Percentiles rank a stretch among this genome's conserved stretches.
Conservation (phyloP, 2,329 filamentous ascomycete genomes). For the Penicillium polonicum region DNA sequence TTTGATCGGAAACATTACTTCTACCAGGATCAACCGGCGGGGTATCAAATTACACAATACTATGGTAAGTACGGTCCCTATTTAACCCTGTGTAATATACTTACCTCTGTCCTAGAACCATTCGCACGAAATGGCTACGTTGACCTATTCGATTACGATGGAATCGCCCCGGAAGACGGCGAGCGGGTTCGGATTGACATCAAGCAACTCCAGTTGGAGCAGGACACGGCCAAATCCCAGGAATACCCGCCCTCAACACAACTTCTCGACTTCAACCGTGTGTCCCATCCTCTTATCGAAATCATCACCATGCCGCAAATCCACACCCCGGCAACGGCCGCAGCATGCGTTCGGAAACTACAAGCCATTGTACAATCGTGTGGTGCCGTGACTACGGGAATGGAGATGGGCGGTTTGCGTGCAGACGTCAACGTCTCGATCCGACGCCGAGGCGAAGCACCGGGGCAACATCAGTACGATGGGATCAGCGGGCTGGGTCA, state of each 20-base stretch:
- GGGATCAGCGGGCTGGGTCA: constrained; percentile 69
- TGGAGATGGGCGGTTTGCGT: constrained; percentile 87
- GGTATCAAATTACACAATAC: constrained; percentile 98
- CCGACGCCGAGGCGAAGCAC: constrained; percentile 55
- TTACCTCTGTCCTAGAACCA: constrained; percentile 45
- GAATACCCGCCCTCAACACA: constrained; percentile 70
- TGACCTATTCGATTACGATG: constrained; percentile 71
- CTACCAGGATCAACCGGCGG: constrained; percentile 94
- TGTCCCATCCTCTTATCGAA: constrained; percentile 86
- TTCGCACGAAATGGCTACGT: constrained; percentile 70
- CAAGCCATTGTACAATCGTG: constrained; percentile 76
- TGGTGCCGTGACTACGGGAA: constrained; percentile 82
- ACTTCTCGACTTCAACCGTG: constrained; percentile 90
- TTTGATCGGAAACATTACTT: constrained; percentile 99
- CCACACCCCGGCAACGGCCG: constrained; percentile 81
- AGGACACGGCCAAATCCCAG: constrained; percentile 94
- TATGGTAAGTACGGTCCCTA: constrained; percentile 53
- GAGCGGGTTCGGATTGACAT: constrained; percentile 73
- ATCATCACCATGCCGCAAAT: constrained; percentile 92
- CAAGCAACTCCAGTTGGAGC: constrained; percentile 93
- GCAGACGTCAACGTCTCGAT: constrained; percentile 97
- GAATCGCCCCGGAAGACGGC: constrained; percentile 72
- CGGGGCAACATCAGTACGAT: constrained; percentile 50
- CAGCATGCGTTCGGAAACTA: constrained; percentile 83
- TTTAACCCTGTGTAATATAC: neutral